phyloP scores from a whole-genome alignment of 148 eudicot genomes.

The Diospyros kaki region DNA sequence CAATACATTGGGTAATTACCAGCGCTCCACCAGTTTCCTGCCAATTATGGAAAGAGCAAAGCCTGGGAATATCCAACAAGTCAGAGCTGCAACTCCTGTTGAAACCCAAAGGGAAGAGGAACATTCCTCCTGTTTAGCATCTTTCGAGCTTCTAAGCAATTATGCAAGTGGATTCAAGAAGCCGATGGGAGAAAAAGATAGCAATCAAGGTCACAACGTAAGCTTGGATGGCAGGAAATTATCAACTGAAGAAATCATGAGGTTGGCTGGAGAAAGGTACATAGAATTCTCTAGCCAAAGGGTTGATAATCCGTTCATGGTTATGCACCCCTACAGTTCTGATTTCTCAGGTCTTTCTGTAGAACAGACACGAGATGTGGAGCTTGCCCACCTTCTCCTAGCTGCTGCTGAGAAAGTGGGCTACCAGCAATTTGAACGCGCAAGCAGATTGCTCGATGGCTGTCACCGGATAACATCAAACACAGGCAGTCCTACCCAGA shows the following conservation, averaged over 20 bases:
- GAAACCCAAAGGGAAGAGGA: conserved; percentile 10
- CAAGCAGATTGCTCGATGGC: conserved; percentile 20
- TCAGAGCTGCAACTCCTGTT: background rate
- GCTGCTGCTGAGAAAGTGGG: conserved; percentile 35
- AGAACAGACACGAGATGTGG: conserved; percentile 29
- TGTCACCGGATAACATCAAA: conserved; percentile 25
- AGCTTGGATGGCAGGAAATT: conserved; percentile 8
- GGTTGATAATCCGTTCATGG: conserved; percentile 17
- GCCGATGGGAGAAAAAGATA: background rate
- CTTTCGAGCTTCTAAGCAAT: conserved; percentile 14
- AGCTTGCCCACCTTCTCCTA: conserved; percentile 30
- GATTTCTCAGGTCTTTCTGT: conserved; percentile 17
- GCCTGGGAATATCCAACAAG: too few relatives aligned
- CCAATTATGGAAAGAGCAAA: too few relatives aligned
- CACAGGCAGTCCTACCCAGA: conserved; percentile 35
- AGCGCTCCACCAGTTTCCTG: background rate
- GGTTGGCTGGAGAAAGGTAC: conserved; percentile 36
- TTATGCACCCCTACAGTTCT: conserved; percentile 26
- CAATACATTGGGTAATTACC: background rate
- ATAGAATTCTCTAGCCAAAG: conserved; percentile 25
- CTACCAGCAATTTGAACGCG: conserved; percentile 23
- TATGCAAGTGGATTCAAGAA: conserved; percentile 6
- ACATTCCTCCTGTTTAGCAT: conserved; percentile 7
- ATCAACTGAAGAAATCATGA: conserved; percentile 31
- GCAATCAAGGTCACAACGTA: background rate